Conservation (phyloP, 805 yeast genomes). For the Sugiyamaella chiloensis region DNA sequence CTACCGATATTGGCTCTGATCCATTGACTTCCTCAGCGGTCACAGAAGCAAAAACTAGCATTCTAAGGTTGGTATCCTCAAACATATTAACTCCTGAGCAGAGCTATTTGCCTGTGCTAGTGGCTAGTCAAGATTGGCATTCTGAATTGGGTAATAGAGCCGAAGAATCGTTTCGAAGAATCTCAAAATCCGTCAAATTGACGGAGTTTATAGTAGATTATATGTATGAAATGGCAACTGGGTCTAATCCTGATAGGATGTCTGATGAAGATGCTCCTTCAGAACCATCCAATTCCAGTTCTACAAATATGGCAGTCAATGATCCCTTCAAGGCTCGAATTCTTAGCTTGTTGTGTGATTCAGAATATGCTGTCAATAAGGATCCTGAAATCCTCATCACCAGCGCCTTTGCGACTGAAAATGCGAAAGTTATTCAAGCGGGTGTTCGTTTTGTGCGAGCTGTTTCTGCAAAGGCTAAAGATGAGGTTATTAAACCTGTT, state of each 20-base stretch:
- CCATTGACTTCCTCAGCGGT: constrained; percentile 51
- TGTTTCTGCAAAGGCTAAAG: constrained; percentile 42
- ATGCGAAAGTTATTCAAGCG: constrained; percentile 49
- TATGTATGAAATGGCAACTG: constrained; percentile 45
- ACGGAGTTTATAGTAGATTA: constrained; percentile 37
- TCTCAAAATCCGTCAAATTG: constrained; percentile 41
- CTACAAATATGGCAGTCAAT: constrained; percentile 15
- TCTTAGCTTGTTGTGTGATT: constrained; percentile 54
- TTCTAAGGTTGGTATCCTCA: constrained; percentile 41
- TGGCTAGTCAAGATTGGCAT: constrained; percentile 62
- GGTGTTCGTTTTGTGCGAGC: constrained; percentile 65
- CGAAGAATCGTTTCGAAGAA: constrained; percentile 47
- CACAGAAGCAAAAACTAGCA: constrained; percentile 38
- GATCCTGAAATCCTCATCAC: constrained; percentile 42
- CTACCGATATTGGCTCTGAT: constrained; percentile 68
- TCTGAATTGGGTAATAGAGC: constrained; percentile 57
- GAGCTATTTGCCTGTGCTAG: constrained; percentile 48
- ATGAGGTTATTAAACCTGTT: constrained; percentile 17
- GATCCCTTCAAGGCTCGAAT: constrained; percentile 43
- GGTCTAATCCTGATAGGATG: constrained; percentile 47
- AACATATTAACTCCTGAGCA: constrained; percentile 40
- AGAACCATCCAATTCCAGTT: too few species aligned
- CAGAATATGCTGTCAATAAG: constrained; percentile 49
- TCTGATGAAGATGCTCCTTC: too few species aligned
- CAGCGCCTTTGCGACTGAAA: constrained; percentile 57